Percentiles rank a stretch among this genome's conserved stretches.
These are phyloP conservation scores for Akanthomyces uredinophilus DNA, from an alignment of 2,329 filamentous ascomycete genomes.

Conservation along the genomic window DNA sequence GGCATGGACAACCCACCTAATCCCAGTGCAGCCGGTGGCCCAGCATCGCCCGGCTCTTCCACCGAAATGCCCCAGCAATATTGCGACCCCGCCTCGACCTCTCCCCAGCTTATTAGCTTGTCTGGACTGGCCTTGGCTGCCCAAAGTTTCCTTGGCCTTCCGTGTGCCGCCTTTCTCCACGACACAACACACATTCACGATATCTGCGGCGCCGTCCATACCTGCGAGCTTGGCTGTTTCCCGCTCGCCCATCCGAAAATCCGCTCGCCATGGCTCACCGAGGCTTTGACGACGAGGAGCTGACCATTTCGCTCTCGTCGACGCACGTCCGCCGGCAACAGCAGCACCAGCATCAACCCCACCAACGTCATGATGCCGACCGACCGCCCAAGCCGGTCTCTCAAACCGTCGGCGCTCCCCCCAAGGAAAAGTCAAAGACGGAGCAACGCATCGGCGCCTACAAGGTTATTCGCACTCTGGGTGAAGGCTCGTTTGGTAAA, in stretches of 20 bases:
- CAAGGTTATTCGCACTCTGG: constrained; percentile 81
- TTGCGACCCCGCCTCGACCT: constrained; percentile 12
- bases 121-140: background rate
- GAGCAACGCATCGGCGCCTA: constrained; percentile 90
- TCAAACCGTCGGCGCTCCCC: constrained; percentile 25
- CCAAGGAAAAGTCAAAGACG: constrained; percentile 49
- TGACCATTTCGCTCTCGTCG: constrained; percentile 69
- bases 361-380: constrained; percentile 20
- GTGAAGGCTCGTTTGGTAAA: constrained; percentile 97
- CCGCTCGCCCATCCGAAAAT: background rate
- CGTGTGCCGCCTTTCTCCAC: constrained; percentile 4
- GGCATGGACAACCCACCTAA: background rate
- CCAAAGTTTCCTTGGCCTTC: background rate
- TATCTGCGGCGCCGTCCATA: background rate
- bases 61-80: constrained; percentile 1
- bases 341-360: constrained; percentile 23
- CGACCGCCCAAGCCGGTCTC: constrained; percentile 23
- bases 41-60: background rate
- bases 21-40: background rate
- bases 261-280: constrained; percentile 42
- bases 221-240: background rate
- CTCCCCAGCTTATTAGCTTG: background rate
- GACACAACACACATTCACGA: constrained; percentile 8
- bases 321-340: constrained; percentile 54
- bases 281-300: constrained; percentile 73